Percentiles rank a stretch among this genome's conserved stretches.
These are phyloP conservation scores for Fusarium pseudoanthophilum DNA, from an alignment of 2,329 filamentous ascomycete genomes.

Conservation along the genomic window DNA sequence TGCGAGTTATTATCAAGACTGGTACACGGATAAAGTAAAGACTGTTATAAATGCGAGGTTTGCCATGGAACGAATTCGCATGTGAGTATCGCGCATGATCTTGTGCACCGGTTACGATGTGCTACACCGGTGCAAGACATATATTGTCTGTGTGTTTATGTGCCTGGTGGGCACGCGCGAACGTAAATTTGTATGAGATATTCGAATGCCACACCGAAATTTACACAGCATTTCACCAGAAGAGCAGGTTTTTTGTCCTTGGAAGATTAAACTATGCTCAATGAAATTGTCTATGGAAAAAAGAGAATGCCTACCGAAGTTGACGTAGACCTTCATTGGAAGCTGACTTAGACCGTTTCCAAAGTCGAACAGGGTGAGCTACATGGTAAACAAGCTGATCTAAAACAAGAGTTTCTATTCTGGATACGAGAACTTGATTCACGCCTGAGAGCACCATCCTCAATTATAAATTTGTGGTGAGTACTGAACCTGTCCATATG, in stretches of 20 bases:
- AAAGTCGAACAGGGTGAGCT: background rate
- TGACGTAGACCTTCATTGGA: background rate
- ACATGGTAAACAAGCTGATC: background rate
- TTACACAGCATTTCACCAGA: background rate
- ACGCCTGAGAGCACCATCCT: background rate
- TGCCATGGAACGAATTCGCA: background rate
- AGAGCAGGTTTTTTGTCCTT: background rate
- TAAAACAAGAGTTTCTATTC: conserved; percentile 12
- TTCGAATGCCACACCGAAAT: no score
- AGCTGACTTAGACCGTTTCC: background rate
- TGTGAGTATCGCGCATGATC: background rate
- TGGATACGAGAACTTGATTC: background rate
- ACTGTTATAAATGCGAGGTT: background rate
- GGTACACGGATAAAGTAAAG: background rate
- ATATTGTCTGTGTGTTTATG: background rate
- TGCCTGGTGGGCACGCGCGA: background rate
- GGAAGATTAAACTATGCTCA: background rate
- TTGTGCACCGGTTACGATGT: background rate
- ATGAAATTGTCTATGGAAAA: background rate
- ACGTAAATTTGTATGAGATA: no score
- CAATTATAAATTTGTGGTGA: conserved; percentile 4
- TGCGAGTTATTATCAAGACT: background rate
- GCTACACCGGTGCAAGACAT: background rate
- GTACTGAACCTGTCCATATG: conserved; percentile 23
- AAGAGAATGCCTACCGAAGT: background rate